Conservation (phyloP, 2,329 filamentous ascomycete genomes). For the Ustilaginoidea virens region DNA sequence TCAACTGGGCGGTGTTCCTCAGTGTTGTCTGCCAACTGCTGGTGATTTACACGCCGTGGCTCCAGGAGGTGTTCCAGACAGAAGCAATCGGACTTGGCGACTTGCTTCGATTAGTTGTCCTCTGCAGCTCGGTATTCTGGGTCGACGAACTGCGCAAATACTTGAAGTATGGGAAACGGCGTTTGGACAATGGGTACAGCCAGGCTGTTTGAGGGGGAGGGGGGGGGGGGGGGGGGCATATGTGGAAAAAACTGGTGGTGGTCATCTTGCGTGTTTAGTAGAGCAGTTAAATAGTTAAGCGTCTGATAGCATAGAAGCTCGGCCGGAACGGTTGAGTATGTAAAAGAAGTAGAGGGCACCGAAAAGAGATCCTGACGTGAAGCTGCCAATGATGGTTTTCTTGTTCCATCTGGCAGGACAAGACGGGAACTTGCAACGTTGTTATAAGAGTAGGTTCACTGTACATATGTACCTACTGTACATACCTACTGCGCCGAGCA, state of each 20-base stretch:
- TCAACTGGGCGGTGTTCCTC: slow-evolving; percentile 87
- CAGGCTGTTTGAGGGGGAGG: slow-evolving; percentile 43
- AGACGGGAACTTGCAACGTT: too few species aligned
- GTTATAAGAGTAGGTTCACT: background rate
- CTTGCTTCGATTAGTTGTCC: slow-evolving; percentile 51
- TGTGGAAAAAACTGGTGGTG: too few species aligned
- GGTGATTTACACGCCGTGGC: slow-evolving; percentile 87
- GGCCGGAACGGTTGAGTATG: too few species aligned
- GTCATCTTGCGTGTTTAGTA: too few species aligned
- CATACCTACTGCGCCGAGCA: background rate
- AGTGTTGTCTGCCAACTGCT: slow-evolving; percentile 73
- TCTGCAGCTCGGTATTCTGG: slow-evolving; percentile 90
- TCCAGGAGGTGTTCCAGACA: slow-evolving; percentile 93
- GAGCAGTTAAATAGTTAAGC: too few species aligned
- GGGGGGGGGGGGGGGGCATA: too few species aligned
- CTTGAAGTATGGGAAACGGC: slow-evolving; percentile 42
- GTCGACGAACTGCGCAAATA: slow-evolving; percentile 85
- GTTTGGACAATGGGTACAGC: slow-evolving; percentile 46
- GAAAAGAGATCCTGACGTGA: too few species aligned
- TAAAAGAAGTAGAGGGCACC: too few species aligned
- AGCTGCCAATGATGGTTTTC: too few species aligned
- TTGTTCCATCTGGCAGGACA: too few species aligned
- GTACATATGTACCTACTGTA: background rate
- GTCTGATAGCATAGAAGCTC: too few species aligned
- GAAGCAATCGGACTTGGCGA: slow-evolving; percentile 67